Percentiles rank a stretch among this genome's conserved stretches.
Conservation (phyloP, 2,329 filamentous ascomycete genomes). For the Paraphaeosphaeria minitans region DNA sequence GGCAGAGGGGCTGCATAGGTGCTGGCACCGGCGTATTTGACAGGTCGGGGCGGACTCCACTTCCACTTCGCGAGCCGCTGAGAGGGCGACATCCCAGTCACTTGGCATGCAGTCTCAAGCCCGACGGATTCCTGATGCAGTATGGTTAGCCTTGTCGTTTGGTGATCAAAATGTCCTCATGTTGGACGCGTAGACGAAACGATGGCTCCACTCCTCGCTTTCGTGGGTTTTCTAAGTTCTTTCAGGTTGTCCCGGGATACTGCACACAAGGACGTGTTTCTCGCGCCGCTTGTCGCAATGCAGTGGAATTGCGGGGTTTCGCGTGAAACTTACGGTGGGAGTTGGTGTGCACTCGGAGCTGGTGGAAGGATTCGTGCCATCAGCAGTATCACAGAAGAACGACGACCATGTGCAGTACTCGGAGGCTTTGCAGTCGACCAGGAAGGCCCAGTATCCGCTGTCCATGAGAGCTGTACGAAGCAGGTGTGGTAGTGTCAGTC, state of each 20-base stretch:
- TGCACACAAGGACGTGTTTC: background rate
- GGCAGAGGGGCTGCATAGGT: constrained; percentile 4
- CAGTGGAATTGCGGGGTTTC: background rate
- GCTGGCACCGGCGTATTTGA: background rate
- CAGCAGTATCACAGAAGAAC: background rate
- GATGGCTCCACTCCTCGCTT: background rate
- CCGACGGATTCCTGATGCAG: background rate
- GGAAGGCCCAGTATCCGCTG: background rate
- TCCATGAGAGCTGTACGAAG: background rate
- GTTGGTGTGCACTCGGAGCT: background rate
- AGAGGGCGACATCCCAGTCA: background rate
- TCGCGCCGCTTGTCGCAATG: background rate
- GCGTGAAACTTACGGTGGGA: background rate
- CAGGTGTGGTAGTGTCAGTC: background rate
- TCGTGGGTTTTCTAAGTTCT: background rate
- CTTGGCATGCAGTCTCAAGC: constrained; percentile 9
- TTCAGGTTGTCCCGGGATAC: background rate
- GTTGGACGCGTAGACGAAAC: background rate
- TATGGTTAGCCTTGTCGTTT: constrained; percentile 5
- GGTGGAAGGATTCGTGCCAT: background rate
- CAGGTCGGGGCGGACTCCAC: constrained; percentile 12
- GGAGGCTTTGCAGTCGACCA: background rate
- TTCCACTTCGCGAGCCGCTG: constrained; percentile 3
- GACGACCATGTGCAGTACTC: background rate
- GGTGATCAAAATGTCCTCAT: constrained; percentile 6